Conservation (phyloP, 805 yeast species). For the Cyberlindnera nakhonratchasimensis region DNA sequence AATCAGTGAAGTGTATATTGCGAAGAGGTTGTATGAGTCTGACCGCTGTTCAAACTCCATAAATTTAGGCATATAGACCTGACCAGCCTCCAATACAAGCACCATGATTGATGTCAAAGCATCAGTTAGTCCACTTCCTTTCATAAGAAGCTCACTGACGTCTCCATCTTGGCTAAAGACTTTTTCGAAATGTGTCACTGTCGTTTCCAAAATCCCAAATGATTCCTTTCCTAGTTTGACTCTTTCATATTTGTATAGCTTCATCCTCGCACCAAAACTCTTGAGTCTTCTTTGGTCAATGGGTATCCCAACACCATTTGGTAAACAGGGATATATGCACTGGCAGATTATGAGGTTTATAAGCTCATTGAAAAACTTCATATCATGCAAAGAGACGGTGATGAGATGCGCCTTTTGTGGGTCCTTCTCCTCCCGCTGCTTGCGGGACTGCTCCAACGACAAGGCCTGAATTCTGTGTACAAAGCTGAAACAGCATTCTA, state of each 20-base stretch:
- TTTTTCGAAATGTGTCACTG: constrained; percentile 22
- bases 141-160: constrained; percentile 45
- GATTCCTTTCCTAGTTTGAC: constrained; percentile 4
- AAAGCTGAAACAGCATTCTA: constrained; percentile 9
- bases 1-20: constrained; percentile 55
- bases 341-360: constrained; percentile 62
- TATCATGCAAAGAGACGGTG: constrained; percentile 79
- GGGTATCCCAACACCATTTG: constrained; percentile 58
- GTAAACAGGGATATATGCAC: constrained; percentile 66
- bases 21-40: constrained; percentile 67
- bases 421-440: constrained; percentile 7
- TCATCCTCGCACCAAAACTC: constrained; percentile 36
- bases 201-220: constrained; percentile 7
- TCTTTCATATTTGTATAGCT: constrained; percentile 18
- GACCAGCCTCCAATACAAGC: constrained; percentile 35
- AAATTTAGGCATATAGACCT: constrained; percentile 13
- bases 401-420: constrained; percentile 31
- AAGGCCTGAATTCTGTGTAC: constrained; percentile 19
- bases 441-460: constrained; percentile 6
- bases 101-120: constrained; percentile 47
- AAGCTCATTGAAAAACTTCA: constrained; percentile 66
- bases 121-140: constrained; percentile 68
- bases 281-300: constrained; percentile 55
- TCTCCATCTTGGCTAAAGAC: constrained; percentile 29
- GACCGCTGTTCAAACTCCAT: constrained; percentile 39